Evolutionary conservation across 176 grass and related monocot genomes (phyloP).

Genomic region (Juncus effusus): DNA sequence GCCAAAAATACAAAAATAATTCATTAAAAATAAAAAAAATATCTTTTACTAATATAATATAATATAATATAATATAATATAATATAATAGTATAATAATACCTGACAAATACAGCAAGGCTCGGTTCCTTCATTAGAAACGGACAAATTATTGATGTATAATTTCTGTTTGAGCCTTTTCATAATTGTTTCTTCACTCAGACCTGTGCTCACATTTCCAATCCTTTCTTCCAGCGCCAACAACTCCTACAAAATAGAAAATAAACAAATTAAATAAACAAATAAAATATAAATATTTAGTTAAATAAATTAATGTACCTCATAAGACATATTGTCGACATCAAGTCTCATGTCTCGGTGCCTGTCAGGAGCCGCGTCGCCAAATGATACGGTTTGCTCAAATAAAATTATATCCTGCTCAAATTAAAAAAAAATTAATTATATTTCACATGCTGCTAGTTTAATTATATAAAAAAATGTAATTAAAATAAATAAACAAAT

Average conservation of each 20-base stretch:
- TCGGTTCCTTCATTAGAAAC: slow-evolving; percentile 41
- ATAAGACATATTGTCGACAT: slow-evolving; percentile 83
- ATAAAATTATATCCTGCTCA: too few species aligned
- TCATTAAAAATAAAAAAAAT: too few species aligned
- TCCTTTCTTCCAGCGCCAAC: slow-evolving; percentile 60
- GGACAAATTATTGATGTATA: slow-evolving; percentile 26
- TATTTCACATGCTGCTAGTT: slow-evolving; percentile 14
- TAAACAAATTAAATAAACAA: slow-evolving; percentile 16
- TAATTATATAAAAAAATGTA: slow-evolving; percentile 20
- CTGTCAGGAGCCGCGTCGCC: slow-evolving; percentile 55
- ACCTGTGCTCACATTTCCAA: slow-evolving; percentile 74
- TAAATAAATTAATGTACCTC: slow-evolving; percentile 42
- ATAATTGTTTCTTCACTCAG: slow-evolving; percentile 39
- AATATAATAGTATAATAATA: slow-evolving; percentile 17
- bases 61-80: too few species aligned
- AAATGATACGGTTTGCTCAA: neutral
- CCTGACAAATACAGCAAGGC: slow-evolving; percentile 84
- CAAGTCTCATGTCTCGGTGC: slow-evolving; percentile 64
- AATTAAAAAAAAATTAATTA: slow-evolving; percentile 54
- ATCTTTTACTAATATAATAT: too few species aligned
- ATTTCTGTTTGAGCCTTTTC: slow-evolving; percentile 47
- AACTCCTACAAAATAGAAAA: slow-evolving; percentile 49
- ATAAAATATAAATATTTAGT: slow-evolving; percentile 1
- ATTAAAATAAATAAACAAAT: neutral
- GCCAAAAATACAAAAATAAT: slow-evolving; percentile 4